Evolutionary conservation across 2,329 filamentous ascomycete genomes (phyloP).

Genomic region (Colletotrichum horii): DNA sequence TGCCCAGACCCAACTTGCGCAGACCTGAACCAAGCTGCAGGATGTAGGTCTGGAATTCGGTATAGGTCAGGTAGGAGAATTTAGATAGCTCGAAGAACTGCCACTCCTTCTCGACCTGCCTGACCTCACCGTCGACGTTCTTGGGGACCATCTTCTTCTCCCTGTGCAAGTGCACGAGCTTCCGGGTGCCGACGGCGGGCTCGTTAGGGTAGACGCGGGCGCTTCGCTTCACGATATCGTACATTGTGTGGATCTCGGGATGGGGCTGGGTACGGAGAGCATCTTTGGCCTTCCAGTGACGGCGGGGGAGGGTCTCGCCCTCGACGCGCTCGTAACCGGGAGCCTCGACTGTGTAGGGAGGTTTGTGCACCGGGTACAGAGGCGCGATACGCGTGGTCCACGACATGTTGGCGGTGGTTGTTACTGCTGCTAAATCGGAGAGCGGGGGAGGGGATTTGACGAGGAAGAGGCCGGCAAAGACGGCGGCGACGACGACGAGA

Average conservation of each 20-base stretch:
- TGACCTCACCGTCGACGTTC: constrained; percentile 79
- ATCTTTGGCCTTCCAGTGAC: constrained; percentile 74
- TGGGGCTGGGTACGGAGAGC: constrained; percentile 70
- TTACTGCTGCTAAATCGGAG: background rate
- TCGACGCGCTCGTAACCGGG: constrained; percentile 70
- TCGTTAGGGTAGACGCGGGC: constrained; percentile 67
- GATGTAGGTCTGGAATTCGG: constrained; percentile 76
- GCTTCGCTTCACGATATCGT: constrained; percentile 76
- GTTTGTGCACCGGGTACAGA: constrained; percentile 66
- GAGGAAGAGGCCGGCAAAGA: background rate
- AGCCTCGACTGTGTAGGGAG: constrained; percentile 77
- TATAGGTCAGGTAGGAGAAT: constrained; percentile 79
- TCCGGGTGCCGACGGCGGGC: constrained; percentile 72
- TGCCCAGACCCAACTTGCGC: constrained; percentile 63
- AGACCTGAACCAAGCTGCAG: constrained; percentile 75
- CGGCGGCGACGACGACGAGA: background rate
- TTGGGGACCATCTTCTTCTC: constrained; percentile 93
- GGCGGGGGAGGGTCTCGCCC: constrained; percentile 85
- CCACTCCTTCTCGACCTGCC: constrained; percentile 89
- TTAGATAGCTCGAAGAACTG: constrained; percentile 83
- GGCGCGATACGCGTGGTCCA: constrained; percentile 53
- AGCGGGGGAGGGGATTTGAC: background rate
- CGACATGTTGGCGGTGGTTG: constrained; percentile 30
- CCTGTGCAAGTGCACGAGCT: constrained; percentile 76
- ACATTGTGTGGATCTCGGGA: constrained; percentile 76